A percentile compares a stretch with the other conserved stretches of the same genome.
Evolutionary conservation across 352 stramenopile genomes (phyloP).

Genomic region (Globisporangium takayamanum): DNA sequence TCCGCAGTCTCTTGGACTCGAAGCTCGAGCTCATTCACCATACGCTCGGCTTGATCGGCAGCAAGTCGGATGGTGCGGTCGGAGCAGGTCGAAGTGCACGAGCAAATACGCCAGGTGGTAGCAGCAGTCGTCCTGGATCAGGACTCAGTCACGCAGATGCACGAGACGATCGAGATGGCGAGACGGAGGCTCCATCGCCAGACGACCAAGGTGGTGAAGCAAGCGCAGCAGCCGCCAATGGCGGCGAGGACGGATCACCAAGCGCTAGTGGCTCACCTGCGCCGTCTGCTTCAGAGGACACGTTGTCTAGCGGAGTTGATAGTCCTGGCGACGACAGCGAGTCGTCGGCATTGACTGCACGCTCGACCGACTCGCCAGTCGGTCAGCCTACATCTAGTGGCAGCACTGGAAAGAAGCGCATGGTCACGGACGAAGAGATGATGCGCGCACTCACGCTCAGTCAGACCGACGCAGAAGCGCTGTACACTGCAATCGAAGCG

Average conservation of each 20-base stretch:
- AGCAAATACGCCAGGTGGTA: neutral
- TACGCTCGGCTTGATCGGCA: constrained; percentile 31
- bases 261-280: neutral
- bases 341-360: no score
- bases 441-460: constrained; percentile 41
- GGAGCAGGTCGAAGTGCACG: neutral
- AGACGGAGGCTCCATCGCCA: no score
- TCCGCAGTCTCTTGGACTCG: constrained; percentile 46
- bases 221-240: neutral
- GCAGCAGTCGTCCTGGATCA: constrained; percentile 6
- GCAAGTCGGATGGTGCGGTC: neutral
- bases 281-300: no score
- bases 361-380: no score
- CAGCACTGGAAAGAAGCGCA: constrained; percentile 3
- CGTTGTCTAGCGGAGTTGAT: no score
- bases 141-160: neutral
- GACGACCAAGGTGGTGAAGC: neutral
- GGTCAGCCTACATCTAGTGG: neutral
- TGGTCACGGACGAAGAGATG: constrained; percentile 37
- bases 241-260: neutral
- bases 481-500: constrained; percentile 68
- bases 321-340: no score
- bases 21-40: constrained; percentile 58
- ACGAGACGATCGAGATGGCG: no score
- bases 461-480: constrained; percentile 62